Evolutionary conservation across 306 rosid species (phyloP).

Genomic region (Corylus americana): DNA sequence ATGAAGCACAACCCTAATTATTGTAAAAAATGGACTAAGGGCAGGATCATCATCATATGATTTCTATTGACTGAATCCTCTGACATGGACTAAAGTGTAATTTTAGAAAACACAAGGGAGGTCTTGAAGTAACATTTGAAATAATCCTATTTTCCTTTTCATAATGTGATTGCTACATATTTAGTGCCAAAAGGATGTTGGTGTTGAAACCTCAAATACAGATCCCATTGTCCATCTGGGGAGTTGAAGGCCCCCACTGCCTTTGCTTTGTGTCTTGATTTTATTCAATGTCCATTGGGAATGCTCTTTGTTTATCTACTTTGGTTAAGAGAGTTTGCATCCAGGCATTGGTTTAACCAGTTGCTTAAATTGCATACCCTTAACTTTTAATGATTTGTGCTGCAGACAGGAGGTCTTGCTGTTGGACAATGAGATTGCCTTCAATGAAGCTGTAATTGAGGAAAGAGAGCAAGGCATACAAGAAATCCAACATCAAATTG

Average conservation of each 20-base stretch:
- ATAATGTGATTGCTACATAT: background rate
- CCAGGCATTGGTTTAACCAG: background rate
- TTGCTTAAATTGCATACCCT: slow-evolving; percentile 20
- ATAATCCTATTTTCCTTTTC: background rate
- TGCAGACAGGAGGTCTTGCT: slow-evolving; percentile 87
- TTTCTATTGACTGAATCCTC: background rate
- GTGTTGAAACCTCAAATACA: background rate
- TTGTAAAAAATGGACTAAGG: background rate
- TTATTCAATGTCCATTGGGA: background rate
- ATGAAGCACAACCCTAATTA: no score
- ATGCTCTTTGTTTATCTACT: background rate
- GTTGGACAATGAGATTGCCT: slow-evolving; percentile 82
- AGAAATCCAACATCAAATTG: slow-evolving; percentile 94
- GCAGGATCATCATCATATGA: background rate
- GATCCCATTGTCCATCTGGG: no score
- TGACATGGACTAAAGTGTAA: background rate
- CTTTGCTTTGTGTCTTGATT: background rate
- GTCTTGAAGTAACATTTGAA: slow-evolving; percentile 19
- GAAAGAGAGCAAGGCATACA: slow-evolving; percentile 98
- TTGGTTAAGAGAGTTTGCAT: background rate
- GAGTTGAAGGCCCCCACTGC: background rate
- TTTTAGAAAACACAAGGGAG: background rate
- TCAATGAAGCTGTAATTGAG: slow-evolving; percentile 95
- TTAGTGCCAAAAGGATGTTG: slow-evolving; percentile 17
- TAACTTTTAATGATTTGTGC: slow-evolving; percentile 28